Evolutionary conservation across 345 rosid genomes (phyloP).

Genomic region (Moricandia arvensis): DNA sequence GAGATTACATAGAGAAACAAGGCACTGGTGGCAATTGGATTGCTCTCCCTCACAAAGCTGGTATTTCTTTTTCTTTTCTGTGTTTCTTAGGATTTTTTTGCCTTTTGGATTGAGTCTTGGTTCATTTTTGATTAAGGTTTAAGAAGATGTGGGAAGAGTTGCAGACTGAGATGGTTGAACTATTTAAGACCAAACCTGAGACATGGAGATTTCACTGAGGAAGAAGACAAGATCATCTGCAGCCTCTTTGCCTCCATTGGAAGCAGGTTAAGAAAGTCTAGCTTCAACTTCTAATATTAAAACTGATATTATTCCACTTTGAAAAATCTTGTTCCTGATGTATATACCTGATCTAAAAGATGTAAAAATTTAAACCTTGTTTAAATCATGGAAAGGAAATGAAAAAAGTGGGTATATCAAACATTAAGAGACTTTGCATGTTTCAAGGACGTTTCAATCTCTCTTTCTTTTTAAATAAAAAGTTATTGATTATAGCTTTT

Average conservation of each 20-base stretch:
- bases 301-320: neutral
- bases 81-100: too few relatives aligned
- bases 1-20: slow-evolving; percentile 53
- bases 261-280: slow-evolving; percentile 57
- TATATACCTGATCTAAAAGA: neutral
- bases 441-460: slow-evolving; percentile 32
- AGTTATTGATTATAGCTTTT: slow-evolving; percentile 3
- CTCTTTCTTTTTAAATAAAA: neutral
- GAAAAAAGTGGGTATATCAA: too few relatives aligned
- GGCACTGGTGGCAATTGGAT: slow-evolving; percentile 86
- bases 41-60: slow-evolving; percentile 80
- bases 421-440: slow-evolving; percentile 3
- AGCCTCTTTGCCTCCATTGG: slow-evolving; percentile 71
- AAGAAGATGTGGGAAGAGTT: slow-evolving; percentile 87
- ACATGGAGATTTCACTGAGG: slow-evolving; percentile 84
- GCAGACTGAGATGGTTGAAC: slow-evolving; percentile 89
- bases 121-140: slow-evolving; percentile 42
- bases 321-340: neutral
- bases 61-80: slow-evolving; percentile 23
- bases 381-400: neutral
- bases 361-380: neutral
- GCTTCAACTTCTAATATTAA: neutral
- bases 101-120: neutral
- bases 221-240: slow-evolving; percentile 70
- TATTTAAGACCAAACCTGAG: slow-evolving; percentile 84